A percentile compares a stretch with the other conserved stretches of the same genome.
Evolutionary conservation across 1,284 basidiomycete genomes (phyloP).

Genomic region (Laetiporus sulphureus): DNA sequence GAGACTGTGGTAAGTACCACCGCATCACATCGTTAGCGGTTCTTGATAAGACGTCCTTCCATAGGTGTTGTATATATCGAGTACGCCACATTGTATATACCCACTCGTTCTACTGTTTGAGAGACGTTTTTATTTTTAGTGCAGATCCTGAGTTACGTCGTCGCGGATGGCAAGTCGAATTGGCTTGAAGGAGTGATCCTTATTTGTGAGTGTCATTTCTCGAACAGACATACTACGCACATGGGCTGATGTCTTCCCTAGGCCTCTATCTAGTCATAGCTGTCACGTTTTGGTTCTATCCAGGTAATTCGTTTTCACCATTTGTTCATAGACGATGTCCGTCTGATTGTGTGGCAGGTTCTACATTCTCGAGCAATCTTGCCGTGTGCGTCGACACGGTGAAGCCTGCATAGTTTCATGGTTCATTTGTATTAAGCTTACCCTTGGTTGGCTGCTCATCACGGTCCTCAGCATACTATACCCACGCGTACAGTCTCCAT

Average conservation of each 20-base stretch:
- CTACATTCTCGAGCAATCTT: conserved; percentile 31
- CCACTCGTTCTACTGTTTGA: background rate
- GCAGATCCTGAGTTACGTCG: conserved; percentile 76
- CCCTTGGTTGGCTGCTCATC: too few relatives aligned
- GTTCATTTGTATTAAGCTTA: too few relatives aligned
- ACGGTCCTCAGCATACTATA: too few relatives aligned
- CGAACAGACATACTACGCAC: background rate
- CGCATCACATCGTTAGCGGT: background rate
- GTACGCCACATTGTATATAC: conserved; percentile 12
- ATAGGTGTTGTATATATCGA: conserved; percentile 30
- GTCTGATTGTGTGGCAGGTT: conserved; percentile 18
- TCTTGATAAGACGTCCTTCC: background rate
- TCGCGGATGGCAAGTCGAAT: conserved; percentile 81
- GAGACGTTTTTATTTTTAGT: conserved; percentile 40
- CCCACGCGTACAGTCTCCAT: too few relatives aligned
- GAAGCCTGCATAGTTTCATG: background rate
- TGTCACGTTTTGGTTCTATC: conserved; percentile 65
- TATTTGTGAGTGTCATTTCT: conserved; percentile 21
- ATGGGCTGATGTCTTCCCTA: conserved; percentile 15
- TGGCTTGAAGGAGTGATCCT: conserved; percentile 68
- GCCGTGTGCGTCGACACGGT: conserved; percentile 22
- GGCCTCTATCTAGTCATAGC: conserved; percentile 60
- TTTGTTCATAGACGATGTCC: background rate
- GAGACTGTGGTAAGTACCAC: conserved; percentile 50
- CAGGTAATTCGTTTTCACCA: conserved; percentile 28